Conservation (phyloP, 805 yeast species). For the Komagataella phaffii region DNA sequence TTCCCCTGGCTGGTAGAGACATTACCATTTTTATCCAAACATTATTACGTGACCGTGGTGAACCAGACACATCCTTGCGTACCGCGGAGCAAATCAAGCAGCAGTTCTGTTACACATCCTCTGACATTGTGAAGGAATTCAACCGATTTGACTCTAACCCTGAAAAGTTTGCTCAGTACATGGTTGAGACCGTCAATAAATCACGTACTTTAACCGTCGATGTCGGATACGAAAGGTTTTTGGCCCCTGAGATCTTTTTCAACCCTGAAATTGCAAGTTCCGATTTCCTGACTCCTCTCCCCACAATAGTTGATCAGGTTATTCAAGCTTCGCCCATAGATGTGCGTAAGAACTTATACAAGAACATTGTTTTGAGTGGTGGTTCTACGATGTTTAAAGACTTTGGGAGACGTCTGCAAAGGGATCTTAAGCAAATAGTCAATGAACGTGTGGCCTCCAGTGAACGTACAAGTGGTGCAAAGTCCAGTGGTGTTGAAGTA, state of each 20-base stretch:
- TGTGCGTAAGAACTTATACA: conserved; percentile 92
- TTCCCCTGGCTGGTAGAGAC: conserved; percentile 98
- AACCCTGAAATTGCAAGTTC: conserved; percentile 95
- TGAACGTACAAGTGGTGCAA: conserved; percentile 63
- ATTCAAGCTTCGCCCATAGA: conserved; percentile 95
- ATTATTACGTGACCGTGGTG: conserved; percentile 92
- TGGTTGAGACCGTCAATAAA: conserved; percentile 64
- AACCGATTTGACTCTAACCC: conserved; percentile 89
- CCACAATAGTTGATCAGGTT: conserved; percentile 90
- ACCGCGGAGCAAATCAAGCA: conserved; percentile 97
- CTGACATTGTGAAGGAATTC: conserved; percentile 95
- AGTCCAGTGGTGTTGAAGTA: conserved; percentile 90
- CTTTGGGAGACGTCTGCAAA: conserved; percentile 93
- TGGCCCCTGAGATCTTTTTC: conserved; percentile 98
- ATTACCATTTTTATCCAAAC: conserved; percentile 90
- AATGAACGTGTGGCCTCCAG: conserved; percentile 77
- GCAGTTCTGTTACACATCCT: conserved; percentile 93
- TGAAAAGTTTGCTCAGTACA: conserved; percentile 84
- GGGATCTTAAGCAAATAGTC: conserved; percentile 80
- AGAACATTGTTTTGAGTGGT: conserved; percentile 90
- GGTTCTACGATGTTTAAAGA: conserved; percentile 99
- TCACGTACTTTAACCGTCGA: conserved; percentile 63
- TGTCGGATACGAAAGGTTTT: conserved; percentile 93
- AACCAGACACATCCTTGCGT: conserved; percentile 80
- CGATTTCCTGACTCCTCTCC: conserved; percentile 91